These are phyloP conservation scores for Aspergillus mulundensis DNA, from an alignment of 495 filamentous ascomycete genomes.

Conservation along the genomic window DNA sequence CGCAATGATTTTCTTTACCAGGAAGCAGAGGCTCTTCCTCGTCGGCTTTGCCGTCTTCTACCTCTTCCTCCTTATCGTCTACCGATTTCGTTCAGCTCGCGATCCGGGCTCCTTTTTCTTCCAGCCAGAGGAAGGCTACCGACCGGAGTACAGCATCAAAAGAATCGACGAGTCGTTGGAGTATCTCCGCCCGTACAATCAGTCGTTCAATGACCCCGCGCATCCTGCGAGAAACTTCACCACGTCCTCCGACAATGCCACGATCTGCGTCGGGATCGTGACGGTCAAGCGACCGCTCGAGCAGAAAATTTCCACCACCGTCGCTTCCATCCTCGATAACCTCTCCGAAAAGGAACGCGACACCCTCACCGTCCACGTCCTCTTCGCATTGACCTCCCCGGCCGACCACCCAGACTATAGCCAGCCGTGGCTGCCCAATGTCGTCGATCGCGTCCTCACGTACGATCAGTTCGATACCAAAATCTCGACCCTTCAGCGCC, in stretches of 20 bases:
- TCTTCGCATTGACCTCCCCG: slow-evolving; percentile 50
- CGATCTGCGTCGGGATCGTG: slow-evolving; percentile 34
- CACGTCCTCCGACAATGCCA: slow-evolving; percentile 4
- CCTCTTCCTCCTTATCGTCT: slow-evolving; percentile 24
- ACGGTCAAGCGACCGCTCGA: slow-evolving; percentile 30
- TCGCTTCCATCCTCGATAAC: slow-evolving; percentile 50
- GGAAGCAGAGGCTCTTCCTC: slow-evolving; percentile 23
- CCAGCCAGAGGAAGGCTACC: slow-evolving; percentile 23
- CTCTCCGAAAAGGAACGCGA: slow-evolving; percentile 44
- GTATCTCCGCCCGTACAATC: slow-evolving; percentile 20
- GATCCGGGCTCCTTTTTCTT: slow-evolving; percentile 27
- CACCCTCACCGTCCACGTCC: slow-evolving; percentile 44
- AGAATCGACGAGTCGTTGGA: slow-evolving; percentile 21
- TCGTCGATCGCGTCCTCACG: slow-evolving; percentile 28
- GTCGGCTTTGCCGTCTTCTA: slow-evolving; percentile 27
- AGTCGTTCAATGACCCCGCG: slow-evolving; percentile 1
- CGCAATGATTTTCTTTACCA: slow-evolving; percentile 14
- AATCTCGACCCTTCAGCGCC: slow-evolving; percentile 14
- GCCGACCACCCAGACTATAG: slow-evolving; percentile 44
- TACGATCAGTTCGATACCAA: slow-evolving; percentile 18
- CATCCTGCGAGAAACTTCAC: slow-evolving; percentile 4
- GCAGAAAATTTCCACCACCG: slow-evolving; percentile 44
- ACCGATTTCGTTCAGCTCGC: slow-evolving; percentile 20
- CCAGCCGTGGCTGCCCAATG: slow-evolving; percentile 44
- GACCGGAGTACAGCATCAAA: slow-evolving; percentile 19